Conservation (phyloP, 805 yeast genomes). For the fission yeast (Schizosaccharomyces pombe) region DNA sequence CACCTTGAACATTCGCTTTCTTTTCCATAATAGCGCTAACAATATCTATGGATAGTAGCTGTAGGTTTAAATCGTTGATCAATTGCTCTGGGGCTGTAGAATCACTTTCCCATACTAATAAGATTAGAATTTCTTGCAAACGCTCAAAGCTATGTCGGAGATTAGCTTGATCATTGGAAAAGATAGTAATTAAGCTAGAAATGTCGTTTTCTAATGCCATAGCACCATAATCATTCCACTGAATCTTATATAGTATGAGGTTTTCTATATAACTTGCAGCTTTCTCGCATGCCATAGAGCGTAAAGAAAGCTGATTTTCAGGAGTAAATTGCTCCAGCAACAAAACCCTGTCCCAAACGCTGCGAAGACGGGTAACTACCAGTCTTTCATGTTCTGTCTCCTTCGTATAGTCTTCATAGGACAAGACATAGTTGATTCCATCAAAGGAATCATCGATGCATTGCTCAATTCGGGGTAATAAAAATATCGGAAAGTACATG, state of each 20-base stretch:
- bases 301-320: not conserved
- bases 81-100: not conserved
- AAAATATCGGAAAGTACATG: not conserved
- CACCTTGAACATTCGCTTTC: not conserved
- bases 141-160: not conserved
- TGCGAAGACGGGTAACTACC: not conserved
- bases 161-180: not conserved
- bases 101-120: constrained; percentile 1
- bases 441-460: not conserved
- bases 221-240: not conserved
- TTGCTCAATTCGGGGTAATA: not conserved
- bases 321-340: not conserved
- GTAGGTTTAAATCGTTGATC: not conserved
- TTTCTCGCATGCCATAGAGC: not conserved
- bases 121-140: not conserved
- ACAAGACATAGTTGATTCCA: not conserved
- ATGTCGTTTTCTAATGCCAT: not conserved
- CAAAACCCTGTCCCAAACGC: not conserved
- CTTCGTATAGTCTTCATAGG: not conserved
- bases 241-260: not conserved
- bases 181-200: not conserved
- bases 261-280: not conserved
- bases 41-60: not conserved
- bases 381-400: not conserved
- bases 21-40: not conserved